Evolutionary conservation across 345 rosid genomes (phyloP).

Genomic region (Cardamine occulta): DNA sequence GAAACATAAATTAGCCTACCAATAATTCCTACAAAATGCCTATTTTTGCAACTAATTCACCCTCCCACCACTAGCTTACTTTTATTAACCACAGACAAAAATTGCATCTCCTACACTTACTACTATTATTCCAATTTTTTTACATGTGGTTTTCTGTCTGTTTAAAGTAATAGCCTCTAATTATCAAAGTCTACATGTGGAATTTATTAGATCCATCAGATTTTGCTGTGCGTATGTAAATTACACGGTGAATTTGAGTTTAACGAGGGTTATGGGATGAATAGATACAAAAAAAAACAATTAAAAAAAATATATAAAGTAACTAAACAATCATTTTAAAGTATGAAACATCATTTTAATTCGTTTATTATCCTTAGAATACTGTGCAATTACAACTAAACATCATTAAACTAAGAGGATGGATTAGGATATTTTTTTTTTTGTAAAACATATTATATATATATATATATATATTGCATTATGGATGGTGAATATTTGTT

Average conservation of each 20-base stretch:
- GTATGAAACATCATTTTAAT: not conserved
- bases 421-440: not conserved
- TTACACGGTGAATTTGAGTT: not conserved
- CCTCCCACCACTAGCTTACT: constrained; percentile 36
- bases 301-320: too few relatives aligned
- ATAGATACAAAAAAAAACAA: not conserved
- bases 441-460: too few relatives aligned
- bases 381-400: not conserved
- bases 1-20: constrained; percentile 31
- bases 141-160: constrained; percentile 14
- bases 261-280: not conserved
- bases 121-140: constrained; percentile 27
- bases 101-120: constrained; percentile 25
- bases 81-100: constrained; percentile 30
- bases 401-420: not conserved
- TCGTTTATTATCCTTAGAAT: not conserved
- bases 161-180: constrained; percentile 20
- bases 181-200: not conserved
- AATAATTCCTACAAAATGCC: constrained; percentile 37
- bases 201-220: not conserved
- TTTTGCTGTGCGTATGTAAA: not conserved
- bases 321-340: too few relatives aligned
- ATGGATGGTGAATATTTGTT: not conserved
- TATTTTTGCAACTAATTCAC: constrained; percentile 31
- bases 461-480: too few relatives aligned